phyloP scores from a whole-genome alignment of 306 rosid genomes.

The Leucaena leucocephala region DNA sequence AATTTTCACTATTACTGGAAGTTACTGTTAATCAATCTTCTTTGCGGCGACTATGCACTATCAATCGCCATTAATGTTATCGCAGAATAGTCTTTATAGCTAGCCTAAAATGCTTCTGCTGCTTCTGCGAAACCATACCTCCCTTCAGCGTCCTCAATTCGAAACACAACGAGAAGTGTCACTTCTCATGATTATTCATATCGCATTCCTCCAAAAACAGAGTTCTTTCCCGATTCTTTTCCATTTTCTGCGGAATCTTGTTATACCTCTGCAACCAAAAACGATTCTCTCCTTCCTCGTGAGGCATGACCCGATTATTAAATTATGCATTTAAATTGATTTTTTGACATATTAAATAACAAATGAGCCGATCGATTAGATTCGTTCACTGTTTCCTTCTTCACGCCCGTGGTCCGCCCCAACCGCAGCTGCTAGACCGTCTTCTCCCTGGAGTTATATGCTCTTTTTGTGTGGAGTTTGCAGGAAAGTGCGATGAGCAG shows the following conservation, averaged over 20 bases:
- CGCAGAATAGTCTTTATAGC: neutral
- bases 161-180: neutral
- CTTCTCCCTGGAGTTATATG: neutral
- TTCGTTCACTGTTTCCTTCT: neutral
- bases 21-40: neutral
- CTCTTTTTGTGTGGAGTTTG: neutral
- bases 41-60: neutral
- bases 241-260: constrained; percentile 26
- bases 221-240: constrained; percentile 8
- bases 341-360: neutral
- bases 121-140: constrained; percentile 1
- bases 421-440: neutral
- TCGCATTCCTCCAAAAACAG: neutral
- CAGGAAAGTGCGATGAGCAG: neutral
- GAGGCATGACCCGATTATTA: neutral
- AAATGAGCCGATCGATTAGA: neutral
- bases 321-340: neutral
- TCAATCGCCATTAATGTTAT: neutral
- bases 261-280: neutral
- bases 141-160: neutral
- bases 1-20: neutral
- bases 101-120: neutral
- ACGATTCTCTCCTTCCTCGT: neutral
- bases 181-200: constrained; percentile 10
- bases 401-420: neutral